A percentile compares a stretch with the other conserved stretches of the same genome.
Evolutionary conservation across 371 early-diverging fungal genomes (phyloP).

Genomic region (Mortierella sp.): DNA sequence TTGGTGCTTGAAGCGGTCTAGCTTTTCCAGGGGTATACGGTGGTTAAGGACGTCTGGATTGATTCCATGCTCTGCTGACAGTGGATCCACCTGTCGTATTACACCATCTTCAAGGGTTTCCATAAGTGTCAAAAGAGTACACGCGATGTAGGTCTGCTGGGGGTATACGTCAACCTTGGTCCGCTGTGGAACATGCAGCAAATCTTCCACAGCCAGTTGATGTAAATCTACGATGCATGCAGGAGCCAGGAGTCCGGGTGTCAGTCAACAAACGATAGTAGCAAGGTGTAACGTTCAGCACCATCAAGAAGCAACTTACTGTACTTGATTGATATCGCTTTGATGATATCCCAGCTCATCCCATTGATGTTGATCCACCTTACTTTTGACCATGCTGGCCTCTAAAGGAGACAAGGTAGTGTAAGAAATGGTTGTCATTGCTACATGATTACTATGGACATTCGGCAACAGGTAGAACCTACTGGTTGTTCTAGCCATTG

Average conservation of each 20-base stretch:
- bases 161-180: slow-evolving; percentile 55
- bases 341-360: slow-evolving; percentile 60
- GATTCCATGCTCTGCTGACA: slow-evolving; percentile 15
- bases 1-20: slow-evolving; percentile 30
- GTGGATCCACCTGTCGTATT: slow-evolving; percentile 25
- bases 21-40: slow-evolving; percentile 25
- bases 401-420: slow-evolving; percentile 10
- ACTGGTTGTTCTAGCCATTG: slow-evolving; percentile 37
- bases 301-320: slow-evolving; percentile 22
- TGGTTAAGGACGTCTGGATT: slow-evolving; percentile 31
- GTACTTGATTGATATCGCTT: slow-evolving; percentile 50
- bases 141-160: slow-evolving; percentile 48
- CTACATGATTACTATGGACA: neutral
- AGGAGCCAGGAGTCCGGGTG: no score
- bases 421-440: neutral
- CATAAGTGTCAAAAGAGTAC: slow-evolving; percentile 49
- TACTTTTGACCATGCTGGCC: slow-evolving; percentile 55
- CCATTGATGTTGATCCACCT: slow-evolving; percentile 65
- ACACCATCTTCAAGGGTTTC: slow-evolving; percentile 26
- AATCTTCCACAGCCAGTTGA: slow-evolving; percentile 60
- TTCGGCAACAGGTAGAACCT: slow-evolving; percentile 12
- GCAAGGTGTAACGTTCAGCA: neutral
- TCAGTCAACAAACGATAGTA: neutral
- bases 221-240: slow-evolving; percentile 49
- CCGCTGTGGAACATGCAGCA: slow-evolving; percentile 56